Evolutionary conservation across 202 grass and related monocot genomes (phyloP).

Genomic region (Panicum hallii): DNA sequence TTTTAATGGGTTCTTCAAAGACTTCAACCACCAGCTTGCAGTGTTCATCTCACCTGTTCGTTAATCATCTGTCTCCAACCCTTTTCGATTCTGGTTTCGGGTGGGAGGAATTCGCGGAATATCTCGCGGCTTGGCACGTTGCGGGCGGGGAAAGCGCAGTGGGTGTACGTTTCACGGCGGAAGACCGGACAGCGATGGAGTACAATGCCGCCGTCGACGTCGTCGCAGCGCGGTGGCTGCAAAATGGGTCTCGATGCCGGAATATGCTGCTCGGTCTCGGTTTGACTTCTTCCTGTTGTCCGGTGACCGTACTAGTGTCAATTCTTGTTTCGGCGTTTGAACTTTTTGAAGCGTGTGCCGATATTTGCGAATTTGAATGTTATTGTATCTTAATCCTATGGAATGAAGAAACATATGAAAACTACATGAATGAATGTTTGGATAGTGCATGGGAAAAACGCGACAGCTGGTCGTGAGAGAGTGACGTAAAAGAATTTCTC

Average conservation of each 20-base stretch:
- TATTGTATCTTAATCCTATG: too few relatives aligned
- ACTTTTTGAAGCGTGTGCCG: neutral
- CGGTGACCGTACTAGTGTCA: neutral
- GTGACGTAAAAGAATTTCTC: too few relatives aligned
- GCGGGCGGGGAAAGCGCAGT: slow-evolving; percentile 33
- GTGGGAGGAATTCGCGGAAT: slow-evolving; percentile 2
- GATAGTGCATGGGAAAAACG: too few relatives aligned
- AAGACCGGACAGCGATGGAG: slow-evolving; percentile 25
- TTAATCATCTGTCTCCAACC: neutral
- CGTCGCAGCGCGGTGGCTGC: neutral
- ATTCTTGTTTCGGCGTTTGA: neutral
- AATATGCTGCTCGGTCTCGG: slow-evolving; percentile 32
- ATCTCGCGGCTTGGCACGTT: slow-evolving; percentile 46
- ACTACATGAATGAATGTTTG: too few relatives aligned
- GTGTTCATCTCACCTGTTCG: neutral
- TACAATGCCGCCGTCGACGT: neutral
- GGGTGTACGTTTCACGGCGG: slow-evolving; percentile 39
- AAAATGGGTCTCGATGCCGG: neutral
- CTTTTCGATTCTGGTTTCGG: neutral
- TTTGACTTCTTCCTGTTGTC: neutral
- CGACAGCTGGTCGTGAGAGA: too few relatives aligned
- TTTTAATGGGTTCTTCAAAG: slow-evolving; percentile 21
- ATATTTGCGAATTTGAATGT: neutral
- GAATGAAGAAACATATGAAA: too few relatives aligned
- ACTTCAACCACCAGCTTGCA: neutral